Percentiles rank a stretch among this genome's conserved stretches.
Conservation (phyloP, 202 grass and related monocot species). For the Miscanthus sacchariflorus region DNA sequence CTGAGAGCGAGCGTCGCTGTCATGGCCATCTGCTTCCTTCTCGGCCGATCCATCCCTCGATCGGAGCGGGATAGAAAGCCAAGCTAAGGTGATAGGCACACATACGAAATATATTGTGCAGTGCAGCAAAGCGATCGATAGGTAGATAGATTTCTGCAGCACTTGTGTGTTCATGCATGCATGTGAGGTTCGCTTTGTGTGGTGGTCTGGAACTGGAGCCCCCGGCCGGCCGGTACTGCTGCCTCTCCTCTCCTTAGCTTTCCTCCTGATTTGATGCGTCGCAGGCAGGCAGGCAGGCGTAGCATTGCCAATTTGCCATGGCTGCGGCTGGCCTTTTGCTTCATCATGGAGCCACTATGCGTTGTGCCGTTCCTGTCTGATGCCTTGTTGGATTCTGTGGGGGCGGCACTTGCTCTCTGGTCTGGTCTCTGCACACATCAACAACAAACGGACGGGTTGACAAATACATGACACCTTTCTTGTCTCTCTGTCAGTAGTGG, state of each 20-base stretch:
- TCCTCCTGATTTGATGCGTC: constrained; percentile 22
- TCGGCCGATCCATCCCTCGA: no score
- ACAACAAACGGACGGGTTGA: neutral
- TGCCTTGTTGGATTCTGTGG: constrained; percentile 17
- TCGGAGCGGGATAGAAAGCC: neutral
- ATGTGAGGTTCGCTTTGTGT: no score
- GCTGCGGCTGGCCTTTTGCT: neutral
- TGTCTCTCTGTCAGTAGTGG: neutral
- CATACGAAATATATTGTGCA: no score
- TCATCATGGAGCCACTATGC: constrained; percentile 21
- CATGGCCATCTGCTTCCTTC: neutral
- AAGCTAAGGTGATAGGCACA: no score
- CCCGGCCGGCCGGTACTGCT: no score
- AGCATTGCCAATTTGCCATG: neutral
- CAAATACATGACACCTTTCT: neutral
- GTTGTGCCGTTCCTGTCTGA: constrained; percentile 18
- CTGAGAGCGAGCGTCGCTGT: neutral
- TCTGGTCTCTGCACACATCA: neutral
- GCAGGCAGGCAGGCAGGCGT: neutral
- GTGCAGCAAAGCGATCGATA: no score
- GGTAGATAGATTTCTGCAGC: no score
- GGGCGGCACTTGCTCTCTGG: neutral
- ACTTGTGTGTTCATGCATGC: no score
- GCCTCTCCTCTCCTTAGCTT: neutral
- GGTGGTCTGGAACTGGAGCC: no score